Percentiles rank a stretch among this genome's conserved stretches.
Conservation (phyloP, 371 early-diverging fungal genomes). For the Parasitella parasitica region DNA sequence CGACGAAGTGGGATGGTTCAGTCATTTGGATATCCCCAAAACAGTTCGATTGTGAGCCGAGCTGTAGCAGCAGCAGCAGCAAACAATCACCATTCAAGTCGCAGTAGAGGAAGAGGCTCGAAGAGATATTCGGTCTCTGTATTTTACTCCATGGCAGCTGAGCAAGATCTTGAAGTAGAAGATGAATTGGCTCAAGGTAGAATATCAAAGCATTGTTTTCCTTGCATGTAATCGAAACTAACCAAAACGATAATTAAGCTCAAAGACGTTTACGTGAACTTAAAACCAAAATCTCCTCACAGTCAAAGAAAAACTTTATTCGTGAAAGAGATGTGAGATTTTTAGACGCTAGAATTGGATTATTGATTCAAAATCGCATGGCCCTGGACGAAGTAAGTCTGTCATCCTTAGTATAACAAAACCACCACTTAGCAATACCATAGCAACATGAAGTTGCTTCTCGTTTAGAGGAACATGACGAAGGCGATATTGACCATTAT, state of each 20-base stretch:
- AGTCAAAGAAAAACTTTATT: constrained; percentile 94
- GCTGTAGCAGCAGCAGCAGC: constrained; percentile 53
- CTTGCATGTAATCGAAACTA: background rate
- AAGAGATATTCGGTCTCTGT: constrained; percentile 86
- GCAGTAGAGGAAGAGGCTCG: constrained; percentile 39
- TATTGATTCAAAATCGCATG: constrained; percentile 93
- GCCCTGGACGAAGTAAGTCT: constrained; percentile 74
- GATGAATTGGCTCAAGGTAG: constrained; percentile 81
- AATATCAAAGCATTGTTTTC: background rate
- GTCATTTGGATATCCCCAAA: constrained; percentile 42
- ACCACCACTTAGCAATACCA: too few species aligned
- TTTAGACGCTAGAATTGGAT: constrained; percentile 89
- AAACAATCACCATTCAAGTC: constrained; percentile 42
- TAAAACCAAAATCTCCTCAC: constrained; percentile 86
- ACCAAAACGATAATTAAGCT: constrained; percentile 42
- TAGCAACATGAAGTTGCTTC: constrained; percentile 83
- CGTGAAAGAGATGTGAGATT: constrained; percentile 94
- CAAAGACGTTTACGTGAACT: constrained; percentile 84
- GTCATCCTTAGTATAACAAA: too few species aligned
- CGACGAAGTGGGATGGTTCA: constrained; percentile 46
- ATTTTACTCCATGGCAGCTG: constrained; percentile 92
- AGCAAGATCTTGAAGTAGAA: constrained; percentile 90
- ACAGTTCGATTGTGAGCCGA: constrained; percentile 38
- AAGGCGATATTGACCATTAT: constrained; percentile 64
- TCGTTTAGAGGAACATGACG: constrained; percentile 74